A percentile compares a stretch with the other conserved stretches of the same genome.
Evolutionary conservation across 2,329 filamentous ascomycete species (phyloP).

Genomic region (Coniochaeta hoffmannii): DNA sequence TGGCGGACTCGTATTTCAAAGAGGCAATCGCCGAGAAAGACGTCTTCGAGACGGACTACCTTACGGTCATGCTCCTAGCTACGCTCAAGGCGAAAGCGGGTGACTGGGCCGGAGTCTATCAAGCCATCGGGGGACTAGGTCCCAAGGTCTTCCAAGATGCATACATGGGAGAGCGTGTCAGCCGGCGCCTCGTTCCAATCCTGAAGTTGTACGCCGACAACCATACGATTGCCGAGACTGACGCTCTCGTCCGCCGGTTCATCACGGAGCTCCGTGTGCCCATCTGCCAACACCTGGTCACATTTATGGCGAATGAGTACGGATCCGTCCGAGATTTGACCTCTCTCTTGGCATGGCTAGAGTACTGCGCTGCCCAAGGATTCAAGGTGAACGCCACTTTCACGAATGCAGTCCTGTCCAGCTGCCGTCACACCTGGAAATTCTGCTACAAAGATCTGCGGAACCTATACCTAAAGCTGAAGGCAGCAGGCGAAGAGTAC

Average conservation of each 20-base stretch:
- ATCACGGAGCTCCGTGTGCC: slow-evolving; percentile 25
- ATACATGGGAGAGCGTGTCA: slow-evolving; percentile 19
- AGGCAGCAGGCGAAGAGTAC: slow-evolving; percentile 21
- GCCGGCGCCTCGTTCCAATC: slow-evolving; percentile 15
- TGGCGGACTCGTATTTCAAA: slow-evolving; percentile 23
- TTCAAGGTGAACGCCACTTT: slow-evolving; percentile 29
- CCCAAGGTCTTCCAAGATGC: slow-evolving; percentile 15
- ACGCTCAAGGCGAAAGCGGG: slow-evolving; percentile 27
- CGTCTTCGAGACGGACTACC: slow-evolving; percentile 19
- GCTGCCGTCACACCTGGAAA: slow-evolving; percentile 29
- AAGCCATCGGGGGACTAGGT: not conserved
- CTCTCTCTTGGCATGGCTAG: slow-evolving; percentile 32
- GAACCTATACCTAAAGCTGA: slow-evolving; percentile 25
- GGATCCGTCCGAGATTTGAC: slow-evolving; percentile 28
- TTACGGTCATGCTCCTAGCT: slow-evolving; percentile 28
- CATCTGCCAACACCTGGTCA: slow-evolving; percentile 28
- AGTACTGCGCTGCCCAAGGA: slow-evolving; percentile 26
- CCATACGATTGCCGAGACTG: slow-evolving; percentile 31
- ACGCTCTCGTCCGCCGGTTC: slow-evolving; percentile 30
- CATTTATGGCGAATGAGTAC: slow-evolving; percentile 35
- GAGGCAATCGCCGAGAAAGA: slow-evolving; percentile 19
- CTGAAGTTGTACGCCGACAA: slow-evolving; percentile 29
- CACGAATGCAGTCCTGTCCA: slow-evolving; percentile 30
- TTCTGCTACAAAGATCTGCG: slow-evolving; percentile 27
- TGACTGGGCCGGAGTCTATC: slow-evolving; percentile 30